Base-by-base conservation (phyloP, 768 basidiomycete species). In the Xerocomus brunneocitrinus region DNA sequence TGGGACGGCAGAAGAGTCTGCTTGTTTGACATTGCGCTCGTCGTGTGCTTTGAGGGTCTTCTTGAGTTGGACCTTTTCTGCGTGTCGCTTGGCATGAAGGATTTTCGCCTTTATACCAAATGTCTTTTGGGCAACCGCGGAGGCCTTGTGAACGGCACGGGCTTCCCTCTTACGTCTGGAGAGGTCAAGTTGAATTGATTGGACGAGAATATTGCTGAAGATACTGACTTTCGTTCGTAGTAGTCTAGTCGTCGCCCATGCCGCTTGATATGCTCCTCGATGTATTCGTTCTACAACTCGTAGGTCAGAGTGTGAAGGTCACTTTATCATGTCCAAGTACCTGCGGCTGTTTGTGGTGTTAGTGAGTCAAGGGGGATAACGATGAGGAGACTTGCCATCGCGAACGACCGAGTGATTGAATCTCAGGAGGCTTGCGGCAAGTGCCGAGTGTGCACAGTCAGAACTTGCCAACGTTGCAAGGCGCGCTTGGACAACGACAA, bases 31-130 rank as follows among this genome's bases (percentile, higher is more conserved):
- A 66, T 98, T 94, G 57, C 97, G 88, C 72, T 98, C 95, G 73
- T 99, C 97, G 76, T 99, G 97, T 9, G 94, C 94, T 71, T 97
- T 98, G 72, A 99, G 87, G n/a, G 93, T 95, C 79, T 98, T 99
- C 74, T 93, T 95, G 75, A 99, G 88, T 66, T 94, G 92, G 42
- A 99, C 92, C 76, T 98, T 99, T 74, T 99, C 91, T 30, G 91
- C 84, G 74, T 98, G 92, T 55, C 95, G 88, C 71, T 88, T 95
- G 35, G 92, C 91, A 65, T 99, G 97, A 8, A 98, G 85, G n/a
- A 98, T 78, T 73, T 99, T 99, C 59, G 94, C 97, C 74, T 95
- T 98, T 61, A 97, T 77, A 71, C 97, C 97, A 64, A 97, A 95
- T 32, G 91, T 83, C 68, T 94, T 93, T 73, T 98, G 95, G 14